phyloP scores from a whole-genome alignment of 1,139 yeast species.

The Yamadazyma spencermartinsiae region DNA sequence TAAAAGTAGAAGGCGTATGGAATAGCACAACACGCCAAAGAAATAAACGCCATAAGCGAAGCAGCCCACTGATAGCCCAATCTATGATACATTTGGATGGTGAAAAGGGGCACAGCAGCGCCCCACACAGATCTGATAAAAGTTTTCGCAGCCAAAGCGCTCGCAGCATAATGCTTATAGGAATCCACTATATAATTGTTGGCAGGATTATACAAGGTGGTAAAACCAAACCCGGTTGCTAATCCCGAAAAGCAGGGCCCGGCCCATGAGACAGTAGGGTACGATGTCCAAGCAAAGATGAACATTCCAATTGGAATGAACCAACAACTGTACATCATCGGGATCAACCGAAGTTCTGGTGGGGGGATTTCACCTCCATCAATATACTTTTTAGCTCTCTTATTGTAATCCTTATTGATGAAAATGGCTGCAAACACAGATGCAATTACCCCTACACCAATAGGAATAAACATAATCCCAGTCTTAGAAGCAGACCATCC shows the following conservation, averaged over 20 bases:
- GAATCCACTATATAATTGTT: conserved; percentile 71
- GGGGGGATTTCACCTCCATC: conserved; percentile 60
- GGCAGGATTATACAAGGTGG: conserved; percentile 62
- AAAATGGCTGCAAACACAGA: conserved; percentile 55
- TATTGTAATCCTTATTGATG: conserved; percentile 49
- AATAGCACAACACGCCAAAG: conserved; percentile 42
- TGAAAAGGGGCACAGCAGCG: conserved; percentile 71
- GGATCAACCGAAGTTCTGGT: conserved; percentile 59
- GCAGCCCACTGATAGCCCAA: conserved; percentile 75
- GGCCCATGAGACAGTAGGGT: conserved; percentile 56
- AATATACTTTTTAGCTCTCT: conserved; percentile 13
- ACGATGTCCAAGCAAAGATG: conserved; percentile 65
- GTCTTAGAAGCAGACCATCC: conserved; percentile 59
- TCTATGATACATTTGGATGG: conserved; percentile 75
- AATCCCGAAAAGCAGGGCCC: conserved; percentile 30
- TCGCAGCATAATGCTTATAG: conserved; percentile 70
- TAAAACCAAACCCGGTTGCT: conserved; percentile 59
- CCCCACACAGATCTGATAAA: conserved; percentile 71
- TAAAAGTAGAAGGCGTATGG: conserved; percentile 55
- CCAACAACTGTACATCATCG: conserved; percentile 68
- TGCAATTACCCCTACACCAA: conserved; percentile 63
- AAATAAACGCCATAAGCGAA: conserved; percentile 57
- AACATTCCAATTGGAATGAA: conserved; percentile 58
- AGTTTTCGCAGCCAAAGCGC: conserved; percentile 68
- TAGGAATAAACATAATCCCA: conserved; percentile 60